Conservation (phyloP, 306 rosid genomes). For the Casuarina equisetifolia region DNA sequence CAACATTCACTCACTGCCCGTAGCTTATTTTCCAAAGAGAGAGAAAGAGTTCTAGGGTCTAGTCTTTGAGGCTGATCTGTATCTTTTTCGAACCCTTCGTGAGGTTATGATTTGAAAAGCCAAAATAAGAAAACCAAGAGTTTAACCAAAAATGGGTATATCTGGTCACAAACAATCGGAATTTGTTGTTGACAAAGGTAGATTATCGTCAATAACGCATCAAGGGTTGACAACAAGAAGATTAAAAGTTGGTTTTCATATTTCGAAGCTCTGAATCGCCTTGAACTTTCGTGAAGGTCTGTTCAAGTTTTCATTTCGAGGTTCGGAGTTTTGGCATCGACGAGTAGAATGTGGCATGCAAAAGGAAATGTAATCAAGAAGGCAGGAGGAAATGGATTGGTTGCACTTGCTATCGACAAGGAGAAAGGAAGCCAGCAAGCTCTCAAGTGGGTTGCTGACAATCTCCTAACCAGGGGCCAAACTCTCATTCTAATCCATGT, state of each 20-base stretch:
- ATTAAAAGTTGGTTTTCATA: not conserved
- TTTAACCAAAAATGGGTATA: not conserved
- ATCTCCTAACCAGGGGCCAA: conserved; percentile 61
- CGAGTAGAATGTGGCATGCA: conserved; percentile 48
- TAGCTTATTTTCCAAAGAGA: not conserved
- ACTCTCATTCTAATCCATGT: conserved; percentile 74
- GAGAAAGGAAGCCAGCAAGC: conserved; percentile 85
- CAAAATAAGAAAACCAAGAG: conserved; percentile 17
- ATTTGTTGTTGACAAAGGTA: not conserved
- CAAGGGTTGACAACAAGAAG: not conserved
- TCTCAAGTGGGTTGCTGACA: conserved; percentile 85
- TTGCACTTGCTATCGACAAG: conserved; percentile 74
- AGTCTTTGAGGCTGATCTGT: not conserved
- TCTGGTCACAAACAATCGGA: not conserved
- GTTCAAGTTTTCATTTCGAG: not conserved
- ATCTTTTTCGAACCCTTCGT: conserved; percentile 6
- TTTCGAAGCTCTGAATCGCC: not conserved
- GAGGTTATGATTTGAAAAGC: conserved; percentile 18
- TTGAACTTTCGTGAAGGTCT: not conserved
- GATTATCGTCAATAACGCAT: not conserved
- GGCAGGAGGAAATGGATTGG: conserved; percentile 68
- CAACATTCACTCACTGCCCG: not conserved
- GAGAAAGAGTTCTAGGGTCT: not conserved
- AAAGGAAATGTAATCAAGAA: conserved; percentile 32
- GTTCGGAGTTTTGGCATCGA: not conserved